Base-by-base conservation (phyloP, 164 flowering plant species). In the Euptelea pleiosperma region DNA sequence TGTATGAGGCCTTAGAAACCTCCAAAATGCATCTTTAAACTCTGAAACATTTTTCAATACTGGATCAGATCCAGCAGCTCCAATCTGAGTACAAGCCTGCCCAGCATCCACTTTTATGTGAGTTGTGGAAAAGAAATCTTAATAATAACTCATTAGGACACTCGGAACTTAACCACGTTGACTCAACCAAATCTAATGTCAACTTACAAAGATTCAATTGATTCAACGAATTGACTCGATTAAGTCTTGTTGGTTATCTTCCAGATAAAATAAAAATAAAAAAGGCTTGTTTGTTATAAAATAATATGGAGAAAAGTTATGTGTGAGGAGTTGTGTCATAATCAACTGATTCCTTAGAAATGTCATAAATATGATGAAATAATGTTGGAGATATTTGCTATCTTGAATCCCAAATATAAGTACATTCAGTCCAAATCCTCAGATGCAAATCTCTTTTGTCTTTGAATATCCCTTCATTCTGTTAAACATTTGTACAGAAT, bases 1-100 rank as follows among this genome's bases (percentile, higher is more conserved):
- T 0, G 99, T 93, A 66, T 93, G 99, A 39, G 99, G 99, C 77
- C 99, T 82, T 31, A 90, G 66, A 59, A 93, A 93, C 74, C 96
- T 85, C 97, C 99, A 93, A 37, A 77, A 74, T 54, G 97, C 95
- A 78, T 90, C 89, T 66, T 66, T 81, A 65, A 86, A 86, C 28
- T 68, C 73, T 35, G 77, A 77, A 63, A 85, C 30, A 66, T 83
- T 88, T 64, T 71, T 76, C 28, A 69, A 35, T 36, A 71, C 24
- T 3, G 96, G 80, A 75, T 79, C 87, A 62, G 91, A 79, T 46
- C 79, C 94, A 70, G 92, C 77, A 58, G 84, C 83, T 67, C 82
- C 96, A 79, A 74, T 72, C 78, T 72, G 73, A 63, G 82, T 57
- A 71, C 81, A 82, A 21, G 93, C 96, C 99, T 93, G 82, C 42